Evolutionary conservation across 371 early-diverging fungal genomes (phyloP).

Genomic region (Haplosporangium sp.): DNA sequence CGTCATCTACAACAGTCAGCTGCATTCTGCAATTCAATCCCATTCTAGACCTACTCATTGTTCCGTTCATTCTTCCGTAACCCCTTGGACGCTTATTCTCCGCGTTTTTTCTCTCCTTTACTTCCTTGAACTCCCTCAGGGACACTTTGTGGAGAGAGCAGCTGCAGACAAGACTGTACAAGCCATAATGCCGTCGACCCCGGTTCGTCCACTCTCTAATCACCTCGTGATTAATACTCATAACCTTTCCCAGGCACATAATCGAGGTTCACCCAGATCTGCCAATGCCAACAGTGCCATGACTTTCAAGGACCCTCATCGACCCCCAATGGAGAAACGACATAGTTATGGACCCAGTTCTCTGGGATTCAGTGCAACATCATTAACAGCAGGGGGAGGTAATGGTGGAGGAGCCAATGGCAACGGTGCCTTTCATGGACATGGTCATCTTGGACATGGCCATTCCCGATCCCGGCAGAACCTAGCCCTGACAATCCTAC

Average conservation of each 20-base stretch:
- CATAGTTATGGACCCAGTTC: slow-evolving; percentile 41
- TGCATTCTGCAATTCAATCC: too few species aligned
- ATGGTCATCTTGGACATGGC: slow-evolving; percentile 40
- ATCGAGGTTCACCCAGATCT: slow-evolving; percentile 50
- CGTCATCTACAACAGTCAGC: too few species aligned
- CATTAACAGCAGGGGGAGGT: not conserved
- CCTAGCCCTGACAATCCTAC: slow-evolving; percentile 28
- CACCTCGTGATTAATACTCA: slow-evolving; percentile 55
- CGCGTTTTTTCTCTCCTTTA: too few species aligned
- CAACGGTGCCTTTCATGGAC: slow-evolving; percentile 17
- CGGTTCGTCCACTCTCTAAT: slow-evolving; percentile 44
- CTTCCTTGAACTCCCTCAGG: too few species aligned
- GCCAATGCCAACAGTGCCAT: slow-evolving; percentile 32
- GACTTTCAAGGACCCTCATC: slow-evolving; percentile 33
- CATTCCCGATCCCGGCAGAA: slow-evolving; percentile 34
- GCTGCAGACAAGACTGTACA: not conserved
- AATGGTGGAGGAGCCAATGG: slow-evolving; percentile 2
- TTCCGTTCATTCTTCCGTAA: too few species aligned
- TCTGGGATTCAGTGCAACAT: not conserved
- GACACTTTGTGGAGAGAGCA: not conserved
- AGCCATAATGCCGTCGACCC: slow-evolving; percentile 45
- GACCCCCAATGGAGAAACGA: slow-evolving; percentile 42
- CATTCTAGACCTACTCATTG: too few species aligned
- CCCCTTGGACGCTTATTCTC: too few species aligned
- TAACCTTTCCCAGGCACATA: slow-evolving; percentile 49